Base-by-base conservation (phyloP, 2,329 filamentous ascomycete species). In the Penicillium capsulatum region DNA sequence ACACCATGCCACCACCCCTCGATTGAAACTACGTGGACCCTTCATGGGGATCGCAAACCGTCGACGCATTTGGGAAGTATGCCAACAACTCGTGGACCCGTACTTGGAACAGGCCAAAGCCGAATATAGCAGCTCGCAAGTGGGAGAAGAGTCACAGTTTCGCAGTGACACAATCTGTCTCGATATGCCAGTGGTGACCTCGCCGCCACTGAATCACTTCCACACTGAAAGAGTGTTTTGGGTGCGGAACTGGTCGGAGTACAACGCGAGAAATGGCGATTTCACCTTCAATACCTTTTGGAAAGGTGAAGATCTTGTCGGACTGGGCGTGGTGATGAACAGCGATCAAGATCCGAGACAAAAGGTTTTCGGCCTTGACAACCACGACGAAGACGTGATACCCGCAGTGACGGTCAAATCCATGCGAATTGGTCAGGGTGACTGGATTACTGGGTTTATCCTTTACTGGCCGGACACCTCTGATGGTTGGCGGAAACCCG, bases 41-140 rank as follows among this genome's bases (percentile, higher is more conserved):
- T 53, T 59, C 6, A 51, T 61, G 49, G 48, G 47, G 4, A 42
- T 64, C 34, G 60, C 60, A 15, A 64, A 64, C 38, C 55, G 60
- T 7, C 45, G 57, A 10, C 53, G 60, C 16, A 60, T 64, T 8
- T 64, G 60, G 59, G 11, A 17, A 9, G 24, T 31, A 24, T 44
- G 44, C 13, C 4, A 31, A 6, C 36, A 44, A 19, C 16, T 47
- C 13, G 40, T 32, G 16, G 29, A 36, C 16, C 11, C n/a, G 17
- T 47, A 47, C 8, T 14, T 28, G 10, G 26, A 6, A 4, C 26
- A 24, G 11, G 7, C 7, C 7, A 7, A 11, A 24, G n/a, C n/a
- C n/a, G n/a, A n/a, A n/a, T n/a, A n/a, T n/a, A n/a, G n/a, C n/a
- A n/a, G 19, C 19, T 22, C 9, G 19, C 26, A 28, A 28, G 11